A percentile compares a stretch with the other conserved stretches of the same genome.
Conservation (phyloP, 805 yeast species). For the Groenewaldozyma tartarivorans region DNA sequence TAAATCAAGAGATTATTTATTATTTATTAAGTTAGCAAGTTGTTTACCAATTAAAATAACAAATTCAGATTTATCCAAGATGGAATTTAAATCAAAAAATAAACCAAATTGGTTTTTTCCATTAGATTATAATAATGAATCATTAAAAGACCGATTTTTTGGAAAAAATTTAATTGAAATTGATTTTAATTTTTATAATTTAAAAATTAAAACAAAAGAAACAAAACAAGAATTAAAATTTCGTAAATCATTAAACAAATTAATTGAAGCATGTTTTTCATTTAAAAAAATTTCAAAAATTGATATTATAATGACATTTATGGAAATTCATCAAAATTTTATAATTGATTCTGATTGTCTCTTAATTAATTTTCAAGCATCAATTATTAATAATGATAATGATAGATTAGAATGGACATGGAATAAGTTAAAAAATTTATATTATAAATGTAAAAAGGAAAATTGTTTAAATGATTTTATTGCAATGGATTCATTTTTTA, state of each 20-base stretch:
- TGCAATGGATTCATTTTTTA: not conserved
- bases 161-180: not conserved
- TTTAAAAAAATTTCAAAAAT: not conserved
- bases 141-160: not conserved
- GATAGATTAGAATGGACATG: not conserved
- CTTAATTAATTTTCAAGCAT: not conserved
- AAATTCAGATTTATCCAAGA: not conserved
- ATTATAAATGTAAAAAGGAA: not conserved
- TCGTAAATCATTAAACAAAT: not conserved
- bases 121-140: not conserved
- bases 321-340: not conserved
- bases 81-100: not conserved
- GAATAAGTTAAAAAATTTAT: not conserved
- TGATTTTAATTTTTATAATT: not conserved
- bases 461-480: not conserved
- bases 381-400: not conserved
- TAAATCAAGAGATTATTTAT: not conserved
- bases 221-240: not conserved
- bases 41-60: not conserved
- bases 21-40: not conserved
- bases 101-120: not conserved
- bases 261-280: not conserved
- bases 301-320: not conserved
- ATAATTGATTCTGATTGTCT: not conserved
- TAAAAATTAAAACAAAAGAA: not conserved